Conservation (phyloP, 768 basidiomycete genomes). For the Coprinopsis cinerea region DNA sequence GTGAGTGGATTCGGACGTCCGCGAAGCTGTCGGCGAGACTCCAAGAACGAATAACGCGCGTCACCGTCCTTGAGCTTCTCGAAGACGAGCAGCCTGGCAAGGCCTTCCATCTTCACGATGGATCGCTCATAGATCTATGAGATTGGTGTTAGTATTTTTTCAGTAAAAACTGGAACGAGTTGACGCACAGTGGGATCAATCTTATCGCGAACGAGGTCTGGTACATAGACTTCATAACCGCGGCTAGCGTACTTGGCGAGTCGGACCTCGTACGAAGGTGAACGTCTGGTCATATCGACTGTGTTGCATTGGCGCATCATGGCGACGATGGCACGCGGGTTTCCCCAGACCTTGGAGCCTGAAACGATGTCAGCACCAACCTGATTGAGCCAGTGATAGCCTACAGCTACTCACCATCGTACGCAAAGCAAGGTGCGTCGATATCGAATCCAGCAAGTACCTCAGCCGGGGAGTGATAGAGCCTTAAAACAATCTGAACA, state of each 20-base stretch:
- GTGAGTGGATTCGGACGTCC: conserved; percentile 35
- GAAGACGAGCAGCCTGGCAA: conserved; percentile 56
- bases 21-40: conserved; percentile 43
- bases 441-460: conserved; percentile 65
- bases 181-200: conserved; percentile 54
- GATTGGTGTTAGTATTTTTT: neutral
- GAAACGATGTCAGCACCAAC: neutral
- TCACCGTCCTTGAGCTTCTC: conserved; percentile 47
- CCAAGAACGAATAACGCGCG: conserved; percentile 40
- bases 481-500: conserved; percentile 61
- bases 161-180: neutral
- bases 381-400: neutral
- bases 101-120: conserved; percentile 49
- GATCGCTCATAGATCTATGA: conserved; percentile 55
- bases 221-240: conserved; percentile 53
- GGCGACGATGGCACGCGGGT: conserved; percentile 52
- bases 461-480: conserved; percentile 60
- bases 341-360: conserved; percentile 51
- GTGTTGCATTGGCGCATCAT: conserved; percentile 67
- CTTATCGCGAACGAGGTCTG: conserved; percentile 40
- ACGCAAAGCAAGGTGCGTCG: conserved; percentile 57
- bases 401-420: conserved; percentile 19
- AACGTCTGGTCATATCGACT: conserved; percentile 55
- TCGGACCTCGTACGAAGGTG: conserved; percentile 60
- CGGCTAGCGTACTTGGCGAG: conserved; percentile 52